Base-by-base conservation (phyloP, 75 land plant genomes). In the Cunninghamia lanceolata region DNA sequence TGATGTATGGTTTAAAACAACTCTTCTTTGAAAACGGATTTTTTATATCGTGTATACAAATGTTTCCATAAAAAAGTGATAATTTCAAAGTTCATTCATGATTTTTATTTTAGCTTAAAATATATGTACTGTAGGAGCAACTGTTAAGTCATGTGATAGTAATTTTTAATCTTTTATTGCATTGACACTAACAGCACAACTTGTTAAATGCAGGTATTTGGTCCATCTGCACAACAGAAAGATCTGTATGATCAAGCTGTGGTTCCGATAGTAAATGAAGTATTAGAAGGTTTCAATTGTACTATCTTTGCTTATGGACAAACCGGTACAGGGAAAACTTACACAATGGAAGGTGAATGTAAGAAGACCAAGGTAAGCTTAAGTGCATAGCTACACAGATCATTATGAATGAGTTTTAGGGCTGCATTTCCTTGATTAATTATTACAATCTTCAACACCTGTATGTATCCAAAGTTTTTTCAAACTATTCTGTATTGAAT, bases 241-340 rank as follows among this genome's bases (percentile, higher is more conserved):
- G 96, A 95, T 88, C 89, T 95, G 2, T 95, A 95, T 77, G 95
- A 95, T 30, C 96, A 95, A 93, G 96, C 96, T 9, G 85, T 95
- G 17, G 88, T 94, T 42, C 96, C 96, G 1, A 94, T 94, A 63
- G 96, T 95, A 46, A 90, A 94, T 83, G 96, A 95, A 86, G 96
- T 95, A 1, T 84, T 95, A 82, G 96, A 95, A 53, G 96, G 96
- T 19, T 95, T 94, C 87, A 95, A 95, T 84, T 95, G 97, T 82
- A 95, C 97, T 21, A 94, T 95, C 35, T 95, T 95, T 89, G 97
- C 97, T 2, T 95, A 95, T 86, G 97, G 97, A 2, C 97, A 95
- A 87, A 95, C 97, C 0, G 97, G 97, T 9, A 95, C 97, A 4
- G 96, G 96, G 15, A 95, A 95, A 85, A 95, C 96, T n/a, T 95